Base-by-base conservation (phyloP, 208 protist species). In the Leishmania mexicana region DNA sequence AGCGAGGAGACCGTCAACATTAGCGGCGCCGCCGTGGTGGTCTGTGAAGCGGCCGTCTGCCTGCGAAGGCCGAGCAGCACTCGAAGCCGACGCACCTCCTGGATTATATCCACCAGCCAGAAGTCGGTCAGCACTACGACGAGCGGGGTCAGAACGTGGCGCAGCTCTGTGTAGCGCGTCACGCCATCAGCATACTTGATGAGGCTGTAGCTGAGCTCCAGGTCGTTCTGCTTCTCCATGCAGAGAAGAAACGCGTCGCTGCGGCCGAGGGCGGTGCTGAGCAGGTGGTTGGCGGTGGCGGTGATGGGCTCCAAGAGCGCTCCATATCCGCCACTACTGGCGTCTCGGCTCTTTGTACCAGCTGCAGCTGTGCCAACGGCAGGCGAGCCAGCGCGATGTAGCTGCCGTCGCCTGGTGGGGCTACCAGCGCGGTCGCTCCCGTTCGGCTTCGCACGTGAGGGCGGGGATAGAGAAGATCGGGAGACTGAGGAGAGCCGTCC, bases 181-280 rank as follows among this genome's bases (percentile, higher is more conserved):
- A 93, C 85, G 45, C 92, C 93, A 72, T 93, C 91, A 5, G 90
- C 82, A 74, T 88, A 94, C 81, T 89, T 83, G 71, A 93, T 88
- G 42, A 87, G 77, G 73, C 81, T 88, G 79, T 85, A 85, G 78
- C 78, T 80, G 19, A 85, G 28, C 74, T 85, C 82, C 73, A 85
- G 53, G 45, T 85, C 82, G 57, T 82, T 85, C 45, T 24, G 31
- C 74, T 85, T 85, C 73, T 85, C 78, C 82, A 85, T 82, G 17
- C 75, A 53, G 1, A 76, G 74, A 40, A 81, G 78, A 79, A 82
- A 80, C 51, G 78, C 82, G 40, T 82, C 78, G 74, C 82, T 67
- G 47, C 75, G 82, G 19, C 82, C 82, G 54, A 85, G 78, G 62
- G 81, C 73, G 51, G 78, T 79, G 72, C 40, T 49, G 24, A 85